These are phyloP conservation scores for Sicyos baderoa DNA, from an alignment of 306 rosid genomes.

Conservation along the genomic window DNA sequence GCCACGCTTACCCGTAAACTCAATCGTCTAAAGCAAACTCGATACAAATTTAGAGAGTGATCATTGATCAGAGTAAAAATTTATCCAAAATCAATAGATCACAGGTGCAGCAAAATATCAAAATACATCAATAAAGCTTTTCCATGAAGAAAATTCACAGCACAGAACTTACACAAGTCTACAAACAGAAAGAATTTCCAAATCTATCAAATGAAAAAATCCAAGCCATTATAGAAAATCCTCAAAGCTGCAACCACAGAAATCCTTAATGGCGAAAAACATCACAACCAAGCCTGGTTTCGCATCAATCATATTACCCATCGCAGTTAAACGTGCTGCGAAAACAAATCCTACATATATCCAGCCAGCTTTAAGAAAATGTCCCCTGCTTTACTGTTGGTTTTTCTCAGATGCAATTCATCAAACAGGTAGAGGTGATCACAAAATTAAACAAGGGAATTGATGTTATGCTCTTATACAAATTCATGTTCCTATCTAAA, in stretches of 20 bases:
- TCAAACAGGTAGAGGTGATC: constrained; percentile 11
- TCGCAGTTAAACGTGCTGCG: not conserved
- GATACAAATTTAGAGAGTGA: not conserved
- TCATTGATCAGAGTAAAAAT: not conserved
- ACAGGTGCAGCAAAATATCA: not conserved
- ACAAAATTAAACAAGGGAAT: not conserved
- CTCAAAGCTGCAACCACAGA: not conserved
- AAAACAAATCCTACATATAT: not conserved
- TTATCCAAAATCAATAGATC: not conserved
- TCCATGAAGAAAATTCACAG: not conserved
- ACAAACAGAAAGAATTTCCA: not conserved
- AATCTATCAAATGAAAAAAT: not conserved
- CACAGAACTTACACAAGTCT: not conserved
- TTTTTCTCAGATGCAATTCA: constrained; percentile 1
- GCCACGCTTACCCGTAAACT: not conserved
- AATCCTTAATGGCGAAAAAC: not conserved
- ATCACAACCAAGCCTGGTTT: not conserved
- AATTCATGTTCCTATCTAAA: not conserved
- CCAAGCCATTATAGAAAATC: not conserved
- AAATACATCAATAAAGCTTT: not conserved
- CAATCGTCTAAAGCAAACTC: not conserved
- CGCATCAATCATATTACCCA: not conserved
- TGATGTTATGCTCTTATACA: not conserved
- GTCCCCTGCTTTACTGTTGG: not conserved
- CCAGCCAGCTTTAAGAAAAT: not conserved